Conservation (phyloP, 805 yeast genomes). For the Candida taoyuanica region DNA sequence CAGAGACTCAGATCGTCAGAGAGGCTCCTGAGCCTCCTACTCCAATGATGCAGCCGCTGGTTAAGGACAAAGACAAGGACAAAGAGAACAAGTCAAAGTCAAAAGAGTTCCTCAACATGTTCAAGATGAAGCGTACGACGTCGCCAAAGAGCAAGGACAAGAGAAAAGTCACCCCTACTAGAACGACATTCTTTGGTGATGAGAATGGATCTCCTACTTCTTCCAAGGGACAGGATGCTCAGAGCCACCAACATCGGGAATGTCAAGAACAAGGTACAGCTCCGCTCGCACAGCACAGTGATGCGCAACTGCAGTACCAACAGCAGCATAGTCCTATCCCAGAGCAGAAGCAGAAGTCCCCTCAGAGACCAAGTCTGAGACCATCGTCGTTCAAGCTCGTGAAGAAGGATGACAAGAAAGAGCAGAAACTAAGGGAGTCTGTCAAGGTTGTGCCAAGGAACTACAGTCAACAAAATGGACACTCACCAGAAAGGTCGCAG, state of each 20-base stretch:
- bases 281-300: neutral
- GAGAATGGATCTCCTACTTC: slow-evolving; percentile 10
- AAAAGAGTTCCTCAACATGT: slow-evolving; percentile 25
- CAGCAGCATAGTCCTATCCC: slow-evolving; percentile 1
- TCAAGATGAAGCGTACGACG: slow-evolving; percentile 26
- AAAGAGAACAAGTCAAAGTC: slow-evolving; percentile 20
- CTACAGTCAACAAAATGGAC: neutral
- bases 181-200: slow-evolving; percentile 8
- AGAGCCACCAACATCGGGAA: slow-evolving; percentile 2
- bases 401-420: slow-evolving; percentile 8
- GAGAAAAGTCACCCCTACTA: slow-evolving; percentile 9
- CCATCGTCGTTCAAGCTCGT: slow-evolving; percentile 13
- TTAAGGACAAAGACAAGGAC: slow-evolving; percentile 11
- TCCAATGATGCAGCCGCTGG: slow-evolving; percentile 5
- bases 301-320: slow-evolving; percentile 1
- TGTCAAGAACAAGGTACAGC: slow-evolving; percentile 1
- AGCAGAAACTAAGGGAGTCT: slow-evolving; percentile 18
- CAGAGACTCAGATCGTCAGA: slow-evolving; percentile 4
- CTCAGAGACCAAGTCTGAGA: slow-evolving; percentile 19
- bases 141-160: slow-evolving; percentile 19
- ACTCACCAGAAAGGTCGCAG: slow-evolving; percentile 5
- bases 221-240: neutral
- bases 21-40: slow-evolving; percentile 12
- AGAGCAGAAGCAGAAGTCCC: neutral
- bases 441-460: slow-evolving; percentile 15